Evolutionary conservation across 495 filamentous ascomycete species (phyloP).

Genomic region (Penicillium diatomitis): DNA sequence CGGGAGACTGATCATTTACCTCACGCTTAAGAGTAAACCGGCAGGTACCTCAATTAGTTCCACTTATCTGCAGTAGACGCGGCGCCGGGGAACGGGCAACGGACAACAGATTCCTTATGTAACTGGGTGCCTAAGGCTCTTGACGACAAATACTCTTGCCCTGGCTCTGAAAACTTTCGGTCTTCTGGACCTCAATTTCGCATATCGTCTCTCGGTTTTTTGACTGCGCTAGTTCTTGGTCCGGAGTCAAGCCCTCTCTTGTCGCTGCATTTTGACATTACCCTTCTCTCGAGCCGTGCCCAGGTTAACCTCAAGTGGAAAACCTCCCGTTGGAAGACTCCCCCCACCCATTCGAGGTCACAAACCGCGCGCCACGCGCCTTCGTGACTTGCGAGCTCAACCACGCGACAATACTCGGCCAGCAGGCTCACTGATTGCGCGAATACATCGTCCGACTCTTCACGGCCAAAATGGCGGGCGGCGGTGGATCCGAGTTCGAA

Average conservation of each 20-base stretch:
- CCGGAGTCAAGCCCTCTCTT: background rate
- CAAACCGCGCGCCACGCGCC: constrained; percentile 1
- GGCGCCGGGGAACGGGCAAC: background rate
- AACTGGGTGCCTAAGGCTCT: constrained; percentile 13
- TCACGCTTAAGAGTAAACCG: background rate
- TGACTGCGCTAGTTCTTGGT: background rate
- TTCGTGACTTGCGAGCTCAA: constrained; percentile 5
- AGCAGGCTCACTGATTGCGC: background rate
- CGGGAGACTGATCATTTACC: too few species aligned
- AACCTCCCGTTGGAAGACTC: too few species aligned
- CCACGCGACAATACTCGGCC: constrained; percentile 5
- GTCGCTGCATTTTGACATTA: background rate
- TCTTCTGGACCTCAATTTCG: background rate
- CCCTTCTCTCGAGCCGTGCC: constrained; percentile 2
- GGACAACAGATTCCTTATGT: constrained; percentile 6
- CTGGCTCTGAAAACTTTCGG: background rate
- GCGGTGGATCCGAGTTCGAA: constrained; percentile 11
- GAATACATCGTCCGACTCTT: background rate
- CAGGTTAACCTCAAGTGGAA: background rate
- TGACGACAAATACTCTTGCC: constrained; percentile 1
- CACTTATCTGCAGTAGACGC: background rate
- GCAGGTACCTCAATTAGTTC: background rate
- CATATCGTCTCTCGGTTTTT: background rate
- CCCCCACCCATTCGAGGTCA: too few species aligned
- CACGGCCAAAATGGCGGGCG: constrained; percentile 11